Evolutionary conservation across 1,139 yeast genomes (phyloP).

Genomic region (Yamadazyma aaseri): DNA sequence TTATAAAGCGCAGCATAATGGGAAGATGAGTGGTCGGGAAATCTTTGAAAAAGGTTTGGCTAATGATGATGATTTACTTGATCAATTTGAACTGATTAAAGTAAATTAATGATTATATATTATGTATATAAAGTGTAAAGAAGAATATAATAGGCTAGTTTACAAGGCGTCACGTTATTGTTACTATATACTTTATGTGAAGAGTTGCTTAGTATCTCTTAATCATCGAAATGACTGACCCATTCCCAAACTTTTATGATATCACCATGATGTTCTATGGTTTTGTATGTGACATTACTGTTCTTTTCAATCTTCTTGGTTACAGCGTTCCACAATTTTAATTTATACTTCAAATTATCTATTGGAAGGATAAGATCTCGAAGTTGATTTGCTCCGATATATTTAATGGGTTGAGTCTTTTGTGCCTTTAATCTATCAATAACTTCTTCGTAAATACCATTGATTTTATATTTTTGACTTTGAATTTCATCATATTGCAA

Average conservation of each 20-base stretch:
- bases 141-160: too few relatives aligned
- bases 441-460: conserved; percentile 42
- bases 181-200: too few relatives aligned
- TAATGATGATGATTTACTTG: conserved; percentile 36
- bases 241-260: conserved; percentile 90
- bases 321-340: conserved; percentile 64
- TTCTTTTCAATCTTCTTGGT: conserved; percentile 61
- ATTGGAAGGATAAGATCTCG: conserved; percentile 66
- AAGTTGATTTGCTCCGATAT: conserved; percentile 71
- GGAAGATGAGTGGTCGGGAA: conserved; percentile 82
- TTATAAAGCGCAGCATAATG: conserved; percentile 59
- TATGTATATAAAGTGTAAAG: not conserved
- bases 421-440: conserved; percentile 46
- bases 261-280: conserved; percentile 79
- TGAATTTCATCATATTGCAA: conserved; percentile 33
- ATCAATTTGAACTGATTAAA: conserved; percentile 11
- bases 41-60: conserved; percentile 89
- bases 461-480: conserved; percentile 30
- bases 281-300: conserved; percentile 57
- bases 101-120: conserved; percentile 4
- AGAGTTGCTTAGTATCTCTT: conserved; percentile 1
- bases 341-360: conserved; percentile 41
- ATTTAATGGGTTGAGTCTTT: conserved; percentile 31
- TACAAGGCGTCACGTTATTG: conserved; percentile 1
- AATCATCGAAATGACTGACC: conserved; percentile 47